Percentiles rank a stretch among this genome's conserved stretches.
Conservation (phyloP, 2,329 filamentous ascomycete genomes). For the Hypoxylon rubiginosum region DNA sequence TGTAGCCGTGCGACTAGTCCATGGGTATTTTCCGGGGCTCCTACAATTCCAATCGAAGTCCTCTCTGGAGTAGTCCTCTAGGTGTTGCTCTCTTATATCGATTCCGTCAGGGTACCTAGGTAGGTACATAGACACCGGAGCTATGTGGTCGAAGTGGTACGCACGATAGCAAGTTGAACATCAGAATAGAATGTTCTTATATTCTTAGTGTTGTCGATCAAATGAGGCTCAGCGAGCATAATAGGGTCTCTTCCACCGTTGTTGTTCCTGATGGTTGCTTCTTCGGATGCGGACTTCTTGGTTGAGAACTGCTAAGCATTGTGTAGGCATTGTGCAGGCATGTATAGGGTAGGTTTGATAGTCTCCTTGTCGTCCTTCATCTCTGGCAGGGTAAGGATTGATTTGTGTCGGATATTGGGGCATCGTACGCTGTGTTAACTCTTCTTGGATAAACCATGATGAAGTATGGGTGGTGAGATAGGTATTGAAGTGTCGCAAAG, state of each 20-base stretch:
- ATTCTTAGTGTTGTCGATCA: slow-evolving; percentile 81
- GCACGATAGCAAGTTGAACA: slow-evolving; percentile 81
- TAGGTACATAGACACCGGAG: slow-evolving; percentile 62
- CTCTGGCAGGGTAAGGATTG: too few relatives aligned
- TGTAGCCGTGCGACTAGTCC: slow-evolving; percentile 91
- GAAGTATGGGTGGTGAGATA: too few relatives aligned
- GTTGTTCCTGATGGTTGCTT: slow-evolving; percentile 84
- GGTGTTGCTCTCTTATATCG: slow-evolving; percentile 70
- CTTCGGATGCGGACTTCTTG: slow-evolving; percentile 80
- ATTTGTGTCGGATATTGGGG: too few relatives aligned
- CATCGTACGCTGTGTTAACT: too few relatives aligned
- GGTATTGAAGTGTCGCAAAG: too few relatives aligned
- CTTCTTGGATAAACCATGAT: too few relatives aligned
- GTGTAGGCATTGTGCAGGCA: too few relatives aligned
- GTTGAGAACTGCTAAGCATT: slow-evolving; percentile 80
- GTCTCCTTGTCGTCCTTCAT: too few relatives aligned
- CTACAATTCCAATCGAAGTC: slow-evolving; percentile 78
- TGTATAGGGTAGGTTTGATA: too few relatives aligned
- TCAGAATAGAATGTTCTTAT: slow-evolving; percentile 89
- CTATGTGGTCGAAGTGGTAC: slow-evolving; percentile 88
- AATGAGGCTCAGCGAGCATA: slow-evolving; percentile 69
- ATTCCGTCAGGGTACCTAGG: slow-evolving; percentile 56
- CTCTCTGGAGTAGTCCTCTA: slow-evolving; percentile 75
- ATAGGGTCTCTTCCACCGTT: slow-evolving; percentile 85
- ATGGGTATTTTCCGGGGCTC: slow-evolving; percentile 75